phyloP scores from a whole-genome alignment of 371 early-diverging fungal species.

The Gilbertella persicaria region DNA sequence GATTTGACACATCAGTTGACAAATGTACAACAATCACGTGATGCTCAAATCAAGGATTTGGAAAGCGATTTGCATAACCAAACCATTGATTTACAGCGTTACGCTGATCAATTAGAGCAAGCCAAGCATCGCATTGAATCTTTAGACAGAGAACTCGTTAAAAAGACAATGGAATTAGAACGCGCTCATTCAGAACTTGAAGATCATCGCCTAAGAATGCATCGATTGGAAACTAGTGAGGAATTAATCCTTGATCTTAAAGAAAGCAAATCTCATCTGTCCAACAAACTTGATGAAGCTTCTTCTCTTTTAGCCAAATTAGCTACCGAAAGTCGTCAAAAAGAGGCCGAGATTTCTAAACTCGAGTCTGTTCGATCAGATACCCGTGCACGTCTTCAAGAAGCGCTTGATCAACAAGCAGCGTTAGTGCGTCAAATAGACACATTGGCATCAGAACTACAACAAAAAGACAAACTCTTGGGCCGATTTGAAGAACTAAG shows the following conservation, averaged over 20 bases:
- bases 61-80: not conserved
- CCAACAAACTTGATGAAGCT: conserved; percentile 7
- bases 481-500: not conserved
- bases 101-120: not conserved
- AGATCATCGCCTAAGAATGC: not conserved
- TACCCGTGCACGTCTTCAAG: conserved; percentile 9
- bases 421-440: conserved; percentile 1
- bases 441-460: conserved; percentile 2
- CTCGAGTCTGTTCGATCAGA: conserved; percentile 11
- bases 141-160: not conserved
- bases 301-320: conserved; percentile 3
- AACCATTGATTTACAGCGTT: not conserved
- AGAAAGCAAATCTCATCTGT: conserved; percentile 4
- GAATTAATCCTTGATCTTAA: not conserved
- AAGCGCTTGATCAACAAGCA: conserved; percentile 5
- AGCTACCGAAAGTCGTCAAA: conserved; percentile 6
- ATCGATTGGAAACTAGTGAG: not conserved
- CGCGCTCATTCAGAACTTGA: not conserved
- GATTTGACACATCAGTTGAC: not conserved
- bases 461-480: not conserved
- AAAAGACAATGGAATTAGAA: conserved; percentile 1
- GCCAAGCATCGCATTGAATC: conserved; percentile 2
- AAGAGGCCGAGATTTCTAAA: conserved; percentile 13
- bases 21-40: not conserved
- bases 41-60: not conserved